Base-by-base conservation (phyloP, 208 protist species). In the Kentomonas sorsogonicus region DNA sequence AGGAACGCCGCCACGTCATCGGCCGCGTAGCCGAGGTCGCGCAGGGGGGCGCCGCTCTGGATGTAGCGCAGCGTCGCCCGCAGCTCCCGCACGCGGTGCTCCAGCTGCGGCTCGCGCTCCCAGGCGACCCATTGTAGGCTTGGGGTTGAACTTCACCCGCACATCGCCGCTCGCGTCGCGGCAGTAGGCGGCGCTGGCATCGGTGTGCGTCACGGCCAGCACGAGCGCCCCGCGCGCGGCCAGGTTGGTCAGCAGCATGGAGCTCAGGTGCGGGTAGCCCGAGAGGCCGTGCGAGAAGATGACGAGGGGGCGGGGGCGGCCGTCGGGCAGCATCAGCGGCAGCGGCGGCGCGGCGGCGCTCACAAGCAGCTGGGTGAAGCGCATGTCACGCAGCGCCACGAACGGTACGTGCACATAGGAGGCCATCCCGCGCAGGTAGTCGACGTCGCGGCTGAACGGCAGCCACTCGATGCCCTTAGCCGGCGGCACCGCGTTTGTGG, bases 221-320 rank as follows among this genome's bases (percentile, higher is more conserved):
- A 95, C 83, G 36, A 92, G 31, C 1, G 60, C 69, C 0, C 89
- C 89, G n/a, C 81, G 82, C 3, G 74, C 74, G 4, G 83, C 89
- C 3, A 93, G 20, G 56, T 89, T 72, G 47, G 83, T 69, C 29
- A 83, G 38, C n/a, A 95, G 50, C 11, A 68, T 64, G 38, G 64
- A 79, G 68, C 93, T 93, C 23, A 93, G 60, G 0, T 64, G 62
- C 40, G 81, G 60, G 61, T 75, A 86, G 5, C 73, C 89, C 3
- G 53, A 29, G 13, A 93, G 68, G 62, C 86, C 89, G 67, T 95
- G 89, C 62, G 82, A 91, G 59, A 93, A 91, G 22, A 93, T 3
- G 29, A 91, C 40, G 25, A 91, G 50, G 1, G 76, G 79, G 0
- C 72, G 76, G 15, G 60, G 72, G 5, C n/a, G 36, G n/a, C 61